phyloP scores from a whole-genome alignment of 192 early-diverging fungal species.

The Podila horticola region DNA sequence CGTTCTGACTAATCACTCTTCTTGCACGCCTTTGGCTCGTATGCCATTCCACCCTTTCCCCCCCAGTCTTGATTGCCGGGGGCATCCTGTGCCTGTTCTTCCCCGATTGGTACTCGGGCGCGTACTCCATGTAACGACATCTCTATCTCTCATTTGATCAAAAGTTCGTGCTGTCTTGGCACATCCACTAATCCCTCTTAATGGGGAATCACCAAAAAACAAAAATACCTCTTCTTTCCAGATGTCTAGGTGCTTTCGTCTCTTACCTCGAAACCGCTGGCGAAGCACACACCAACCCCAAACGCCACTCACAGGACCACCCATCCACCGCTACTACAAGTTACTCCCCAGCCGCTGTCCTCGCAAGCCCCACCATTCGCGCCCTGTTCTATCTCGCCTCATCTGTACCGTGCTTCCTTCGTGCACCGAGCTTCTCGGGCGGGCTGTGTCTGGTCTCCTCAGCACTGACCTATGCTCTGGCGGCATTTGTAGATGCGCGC shows the following conservation, averaged over 20 bases:
- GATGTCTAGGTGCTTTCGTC: too few relatives aligned
- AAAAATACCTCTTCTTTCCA: too few relatives aligned
- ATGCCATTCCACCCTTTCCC: neutral
- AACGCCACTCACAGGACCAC: neutral
- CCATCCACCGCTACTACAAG: neutral
- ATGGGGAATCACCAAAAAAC: too few relatives aligned
- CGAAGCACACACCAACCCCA: neutral
- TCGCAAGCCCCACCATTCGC: constrained; percentile 4
- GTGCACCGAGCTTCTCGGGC: constrained; percentile 24
- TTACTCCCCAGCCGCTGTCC: constrained; percentile 2
- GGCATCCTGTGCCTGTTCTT: constrained; percentile 23
- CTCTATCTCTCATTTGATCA: neutral
- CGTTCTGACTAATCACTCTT: neutral
- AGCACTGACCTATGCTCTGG: constrained; percentile 30
- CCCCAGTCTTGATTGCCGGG: constrained; percentile 14
- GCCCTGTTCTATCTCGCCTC: constrained; percentile 17
- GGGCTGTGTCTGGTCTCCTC: constrained; percentile 25
- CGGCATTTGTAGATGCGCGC: constrained; percentile 12
- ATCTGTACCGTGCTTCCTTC: constrained; percentile 22
- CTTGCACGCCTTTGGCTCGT: neutral
- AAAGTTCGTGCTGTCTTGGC: too few relatives aligned
- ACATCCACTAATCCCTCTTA: neutral
- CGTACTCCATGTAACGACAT: constrained; percentile 26
- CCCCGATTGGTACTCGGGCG: constrained; percentile 8
- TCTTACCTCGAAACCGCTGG: too few relatives aligned